Evolutionary conservation across 2,329 filamentous ascomycete genomes (phyloP), one percentile per base, ranked within the genome.

Genomic region (Ploettnerulaceae sp.): DNA sequence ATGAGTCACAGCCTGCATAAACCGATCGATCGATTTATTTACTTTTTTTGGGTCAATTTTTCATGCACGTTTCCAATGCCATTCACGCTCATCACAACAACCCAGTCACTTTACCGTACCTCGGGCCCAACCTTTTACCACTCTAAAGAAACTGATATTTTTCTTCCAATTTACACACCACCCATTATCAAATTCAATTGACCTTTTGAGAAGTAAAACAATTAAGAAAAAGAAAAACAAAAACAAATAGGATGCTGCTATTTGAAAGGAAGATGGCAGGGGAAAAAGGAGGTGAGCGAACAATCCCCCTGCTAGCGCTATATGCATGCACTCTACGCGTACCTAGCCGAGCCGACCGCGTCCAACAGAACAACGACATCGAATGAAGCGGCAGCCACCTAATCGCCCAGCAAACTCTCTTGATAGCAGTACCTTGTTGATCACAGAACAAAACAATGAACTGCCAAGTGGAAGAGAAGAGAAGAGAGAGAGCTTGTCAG

Each of bases 281-380:
- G 26, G 14, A n/a, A 8, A n/a, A 29, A 8, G 26, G 26, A 8
- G 7, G 14, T 29, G 7, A 8, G 7, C 14, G 18, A 14, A 21
- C 34, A 15, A 38, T 25, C 20, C 14, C 21, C n/a, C 36, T 15
- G 22, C 22, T 38, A 29, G 26, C 26, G 26, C 26, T 8, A 29
- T 18, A 34, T 25, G 38, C 39, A 42, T 38, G 51, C 57, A 53
- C 57, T 60, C 45, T 57, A 59, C 58, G 50, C 57, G 56, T 36
- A 29, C 34, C 14, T 21, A 4, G 24, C 20, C 7, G 9, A 12
- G 24, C 41, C 33, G 35, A 46, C 44, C 54, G 49, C 39, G 34
- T 24, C 40, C 45, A 46, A 48, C 41, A 48, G 21, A 40, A 29
- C 43, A 24, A 41, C 45, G 36, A 47, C 29, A 47, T 47, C 47